Evolutionary conservation across 495 filamentous ascomycete genomes (phyloP), one percentile per base, ranked within the genome.

Genomic region (Penicillium samsonianum): DNA sequence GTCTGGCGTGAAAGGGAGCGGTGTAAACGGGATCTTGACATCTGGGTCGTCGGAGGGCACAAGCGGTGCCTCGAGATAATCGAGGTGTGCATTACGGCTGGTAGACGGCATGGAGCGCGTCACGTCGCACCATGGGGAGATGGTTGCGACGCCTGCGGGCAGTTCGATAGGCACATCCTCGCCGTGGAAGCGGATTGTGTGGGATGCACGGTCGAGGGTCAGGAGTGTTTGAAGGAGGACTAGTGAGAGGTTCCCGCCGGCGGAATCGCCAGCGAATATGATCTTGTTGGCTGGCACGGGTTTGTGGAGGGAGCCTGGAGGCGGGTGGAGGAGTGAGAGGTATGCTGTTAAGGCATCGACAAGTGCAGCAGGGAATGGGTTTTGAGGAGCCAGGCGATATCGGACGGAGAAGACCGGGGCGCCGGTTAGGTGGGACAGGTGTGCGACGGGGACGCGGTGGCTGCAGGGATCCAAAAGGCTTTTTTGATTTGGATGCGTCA

Each of bases 311-410:
- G 91, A 84, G 37, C 81, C 88, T 0, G 82, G 72, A 0, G 90
- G 90, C 16, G 92, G 92, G 59, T 91, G 88, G 9, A 96, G 80
- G 26, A 98, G 84, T 3, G 82, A 85, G 9, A 98, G 81, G 63
- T 98, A 98, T 2, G 88, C 86, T 17, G 87, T 77, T 5, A 96
- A 70, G n/a, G 85, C 89, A 61, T 98, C 93, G 38, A 96, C 77
- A 9, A 98, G 73, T 5, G 90, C 89, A 1, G 89, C 80, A 8
- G 91, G 91, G 70, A 96, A 96, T 10, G 91, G 82, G 55, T 88
- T 72, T 65, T 96, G 90, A 6, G 93, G 93, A 9, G 91, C 84
- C 2, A 98, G 83, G 19, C 93, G 84, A 70, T 98, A 98, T n/a
- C 91, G 85, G 11, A 95, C 85, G 40, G 83, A 87, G 70, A 93